phyloP scores from a whole-genome alignment of 306 rosid species.

The Vigna unguiculata region DNA sequence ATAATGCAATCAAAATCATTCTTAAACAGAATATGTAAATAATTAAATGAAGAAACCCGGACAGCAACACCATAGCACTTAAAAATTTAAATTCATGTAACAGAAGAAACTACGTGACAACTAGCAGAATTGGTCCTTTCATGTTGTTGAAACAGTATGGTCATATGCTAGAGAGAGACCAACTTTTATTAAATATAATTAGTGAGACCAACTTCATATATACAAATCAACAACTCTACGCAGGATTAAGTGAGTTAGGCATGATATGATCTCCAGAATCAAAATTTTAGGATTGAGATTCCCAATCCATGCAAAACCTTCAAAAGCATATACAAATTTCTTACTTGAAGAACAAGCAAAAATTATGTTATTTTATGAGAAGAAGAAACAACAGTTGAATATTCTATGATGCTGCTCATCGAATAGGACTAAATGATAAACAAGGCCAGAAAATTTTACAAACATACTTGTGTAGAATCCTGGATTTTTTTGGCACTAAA shows the following conservation, averaged over 20 bases:
- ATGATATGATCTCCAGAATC: not conserved
- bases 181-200: not conserved
- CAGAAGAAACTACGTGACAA: not conserved
- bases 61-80: not conserved
- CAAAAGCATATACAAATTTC: not conserved
- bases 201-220: not conserved
- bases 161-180: not conserved
- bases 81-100: not conserved
- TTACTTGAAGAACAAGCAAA: conserved; percentile 17
- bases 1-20: not conserved
- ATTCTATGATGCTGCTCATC: conserved; percentile 12
- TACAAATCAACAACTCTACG: not conserved
- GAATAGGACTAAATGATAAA: not conserved
- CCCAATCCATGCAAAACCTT: conserved; percentile 1
- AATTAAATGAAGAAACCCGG: not conserved
- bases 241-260: not conserved
- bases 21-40: not conserved
- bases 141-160: not conserved
- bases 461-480: conserved; percentile 16
- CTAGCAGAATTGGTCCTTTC: not conserved
- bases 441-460: not conserved
- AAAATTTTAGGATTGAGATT: not conserved
- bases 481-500: conserved; percentile 13
- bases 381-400: conserved; percentile 32
- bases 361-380: not conserved